Percentiles rank a stretch among this genome's conserved stretches.
phyloP scores from a whole-genome alignment of 129 eudicot genomes.

The Flaveria sonorensis region DNA sequence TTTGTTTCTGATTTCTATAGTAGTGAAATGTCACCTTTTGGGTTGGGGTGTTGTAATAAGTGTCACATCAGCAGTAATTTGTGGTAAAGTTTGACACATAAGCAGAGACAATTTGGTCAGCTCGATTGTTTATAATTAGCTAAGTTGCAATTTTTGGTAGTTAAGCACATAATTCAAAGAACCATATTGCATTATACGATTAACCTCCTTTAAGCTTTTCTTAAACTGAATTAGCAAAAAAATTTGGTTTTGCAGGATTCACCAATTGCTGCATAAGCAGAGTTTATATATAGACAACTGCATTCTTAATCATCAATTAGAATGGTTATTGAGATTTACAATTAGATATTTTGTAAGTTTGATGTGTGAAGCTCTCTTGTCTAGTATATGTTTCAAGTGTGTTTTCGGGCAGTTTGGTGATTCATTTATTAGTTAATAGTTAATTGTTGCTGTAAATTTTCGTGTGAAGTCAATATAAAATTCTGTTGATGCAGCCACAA shows the following conservation, averaged over 20 bases:
- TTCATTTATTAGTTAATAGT: conserved; percentile 47
- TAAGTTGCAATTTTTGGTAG: background rate
- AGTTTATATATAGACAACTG: conserved; percentile 27
- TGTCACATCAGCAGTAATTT: no score
- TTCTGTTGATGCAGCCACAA: conserved; percentile 15
- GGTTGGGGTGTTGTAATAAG: no score
- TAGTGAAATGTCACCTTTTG: no score
- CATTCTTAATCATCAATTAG: conserved; percentile 13
- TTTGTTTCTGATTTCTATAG: no score
- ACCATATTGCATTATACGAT: background rate
- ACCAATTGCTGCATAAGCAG: conserved; percentile 59
- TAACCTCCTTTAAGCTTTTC: background rate
- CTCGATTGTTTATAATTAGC: no score
- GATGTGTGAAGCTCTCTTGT: conserved; percentile 24
- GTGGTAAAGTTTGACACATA: no score
- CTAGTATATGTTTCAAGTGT: conserved; percentile 31
- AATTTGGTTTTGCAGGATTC: conserved; percentile 59
- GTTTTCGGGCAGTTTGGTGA: conserved; percentile 33
- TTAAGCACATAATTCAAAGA: background rate
- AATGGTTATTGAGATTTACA: conserved; percentile 28
- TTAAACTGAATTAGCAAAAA: background rate
- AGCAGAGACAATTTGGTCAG: no score
- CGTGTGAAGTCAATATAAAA: conserved; percentile 9
- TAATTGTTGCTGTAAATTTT: conserved; percentile 28
- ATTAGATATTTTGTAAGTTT: conserved; percentile 21